phyloP scores from a whole-genome alignment of 1,284 basidiomycete species.

The Tilletia setariae region DNA sequence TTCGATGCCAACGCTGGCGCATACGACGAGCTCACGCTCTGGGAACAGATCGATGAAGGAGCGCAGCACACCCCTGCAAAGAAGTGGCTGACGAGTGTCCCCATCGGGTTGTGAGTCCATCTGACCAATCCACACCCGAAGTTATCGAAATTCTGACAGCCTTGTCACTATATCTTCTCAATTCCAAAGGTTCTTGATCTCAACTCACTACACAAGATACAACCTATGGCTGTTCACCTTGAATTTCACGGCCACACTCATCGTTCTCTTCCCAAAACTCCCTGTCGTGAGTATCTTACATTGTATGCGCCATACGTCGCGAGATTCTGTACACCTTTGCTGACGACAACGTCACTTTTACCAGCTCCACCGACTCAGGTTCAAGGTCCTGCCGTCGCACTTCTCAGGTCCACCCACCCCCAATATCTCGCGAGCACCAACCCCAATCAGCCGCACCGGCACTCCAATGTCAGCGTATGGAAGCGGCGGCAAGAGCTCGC shows the following conservation, averaged over 20 bases:
- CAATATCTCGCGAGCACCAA: slow-evolving; percentile 27
- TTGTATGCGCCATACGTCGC: neutral
- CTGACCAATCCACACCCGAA: too few relatives aligned
- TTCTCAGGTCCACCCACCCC: slow-evolving; percentile 40
- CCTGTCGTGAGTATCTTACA: slow-evolving; percentile 65
- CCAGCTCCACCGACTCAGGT: slow-evolving; percentile 37
- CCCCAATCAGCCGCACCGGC: slow-evolving; percentile 15
- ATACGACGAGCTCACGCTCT: slow-evolving; percentile 93
- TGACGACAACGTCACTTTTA: too few relatives aligned
- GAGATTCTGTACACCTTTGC: neutral
- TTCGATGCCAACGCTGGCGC: slow-evolving; percentile 84
- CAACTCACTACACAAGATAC: slow-evolving; percentile 84
- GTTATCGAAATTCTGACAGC: neutral
- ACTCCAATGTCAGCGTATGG: neutral
- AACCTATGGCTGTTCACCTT: slow-evolving; percentile 87
- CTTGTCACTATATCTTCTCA: neutral
- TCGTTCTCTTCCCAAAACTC: slow-evolving; percentile 91
- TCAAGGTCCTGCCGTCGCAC: slow-evolving; percentile 35
- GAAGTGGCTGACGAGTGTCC: slow-evolving; percentile 92
- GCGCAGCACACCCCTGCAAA: slow-evolving; percentile 97
- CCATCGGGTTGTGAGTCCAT: slow-evolving; percentile 79
- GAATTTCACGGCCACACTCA: slow-evolving; percentile 78
- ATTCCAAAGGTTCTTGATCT: slow-evolving; percentile 78
- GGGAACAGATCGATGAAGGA: slow-evolving; percentile 99
- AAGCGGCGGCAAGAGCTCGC: neutral